These are phyloP conservation scores for Paramarasmius palmivorus DNA, from an alignment of 1,284 basidiomycete species.

Conservation along the genomic window DNA sequence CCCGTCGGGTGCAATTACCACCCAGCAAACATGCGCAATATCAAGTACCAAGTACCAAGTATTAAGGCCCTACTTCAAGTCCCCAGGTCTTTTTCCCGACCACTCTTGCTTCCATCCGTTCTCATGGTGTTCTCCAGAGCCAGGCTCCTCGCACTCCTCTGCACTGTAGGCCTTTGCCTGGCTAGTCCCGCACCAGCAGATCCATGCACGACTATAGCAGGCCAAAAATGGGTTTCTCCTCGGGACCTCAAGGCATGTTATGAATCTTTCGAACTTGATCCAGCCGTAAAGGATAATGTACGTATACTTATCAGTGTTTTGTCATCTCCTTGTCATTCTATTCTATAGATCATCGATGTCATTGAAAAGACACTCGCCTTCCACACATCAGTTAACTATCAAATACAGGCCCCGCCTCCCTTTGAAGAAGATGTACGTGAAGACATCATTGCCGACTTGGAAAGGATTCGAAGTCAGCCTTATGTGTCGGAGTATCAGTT, in stretches of 20 bases:
- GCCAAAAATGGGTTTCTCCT: conserved; percentile 10
- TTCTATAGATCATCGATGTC: neutral
- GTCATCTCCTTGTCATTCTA: no score
- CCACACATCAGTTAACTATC: conserved; percentile 1
- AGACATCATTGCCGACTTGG: conserved; percentile 1
- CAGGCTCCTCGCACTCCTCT: neutral
- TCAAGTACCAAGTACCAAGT: no score
- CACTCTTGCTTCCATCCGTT: no score
- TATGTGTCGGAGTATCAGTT: conserved; percentile 8
- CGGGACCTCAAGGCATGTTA: conserved; percentile 5
- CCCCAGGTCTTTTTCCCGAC: neutral
- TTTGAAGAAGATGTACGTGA: conserved; percentile 3
- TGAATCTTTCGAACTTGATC: conserved; percentile 5
- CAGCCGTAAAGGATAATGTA: conserved; percentile 3
- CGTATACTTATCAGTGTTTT: neutral
- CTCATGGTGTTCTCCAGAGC: neutral
- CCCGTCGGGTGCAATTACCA: no score
- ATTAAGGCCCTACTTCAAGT: no score
- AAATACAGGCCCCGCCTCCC: conserved; percentile 2
- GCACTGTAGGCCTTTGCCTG: neutral
- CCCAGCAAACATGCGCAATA: no score
- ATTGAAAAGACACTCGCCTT: neutral
- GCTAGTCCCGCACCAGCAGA: neutral
- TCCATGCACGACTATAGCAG: conserved; percentile 7
- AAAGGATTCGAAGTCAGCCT: neutral